A percentile compares a stretch with the other conserved stretches of the same genome.
These are phyloP conservation scores for Saccharomyces hybrid DNA, from an alignment of 1,139 yeast species.

Conservation along the genomic window DNA sequence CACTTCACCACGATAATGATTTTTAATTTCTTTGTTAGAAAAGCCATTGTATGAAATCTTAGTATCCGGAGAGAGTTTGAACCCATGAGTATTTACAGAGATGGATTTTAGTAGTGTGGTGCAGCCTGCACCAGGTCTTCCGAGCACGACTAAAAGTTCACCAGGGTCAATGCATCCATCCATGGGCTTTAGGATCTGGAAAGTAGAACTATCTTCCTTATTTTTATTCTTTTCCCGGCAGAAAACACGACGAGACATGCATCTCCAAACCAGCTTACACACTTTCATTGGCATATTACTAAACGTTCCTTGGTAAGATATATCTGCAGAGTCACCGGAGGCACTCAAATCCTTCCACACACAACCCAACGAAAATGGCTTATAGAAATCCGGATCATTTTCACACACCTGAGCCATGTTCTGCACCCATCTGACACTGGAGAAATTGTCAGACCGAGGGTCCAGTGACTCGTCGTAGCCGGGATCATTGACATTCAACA, in stretches of 20 bases:
- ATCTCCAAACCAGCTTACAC: conserved; percentile 10
- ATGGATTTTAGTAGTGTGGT: conserved; percentile 63
- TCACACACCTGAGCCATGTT: conserved; percentile 50
- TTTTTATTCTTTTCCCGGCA: conserved; percentile 16
- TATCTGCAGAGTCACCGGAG: conserved; percentile 62
- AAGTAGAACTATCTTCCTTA: conserved; percentile 20
- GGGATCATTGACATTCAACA: conserved; percentile 3
- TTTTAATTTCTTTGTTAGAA: conserved; percentile 37
- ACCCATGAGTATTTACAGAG: conserved; percentile 62
- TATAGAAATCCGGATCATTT: conserved; percentile 53
- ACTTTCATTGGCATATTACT: conserved; percentile 38
- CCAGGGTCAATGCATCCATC: conserved; percentile 62
- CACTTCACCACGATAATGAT: conserved; percentile 50
- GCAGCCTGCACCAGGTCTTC: conserved; percentile 78
- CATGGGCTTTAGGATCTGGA: conserved; percentile 55
- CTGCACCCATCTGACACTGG: conserved; percentile 59
- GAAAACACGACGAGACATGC: conserved; percentile 16
- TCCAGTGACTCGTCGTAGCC: conserved; percentile 40
- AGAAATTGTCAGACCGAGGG: conserved; percentile 48
- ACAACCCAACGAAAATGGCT: conserved; percentile 54
- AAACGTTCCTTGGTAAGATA: conserved; percentile 70
- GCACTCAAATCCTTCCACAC: conserved; percentile 60
- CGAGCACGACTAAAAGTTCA: conserved; percentile 62
- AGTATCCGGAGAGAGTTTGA: conserved; percentile 39
- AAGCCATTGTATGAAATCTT: conserved; percentile 39